Evolutionary conservation across 352 stramenopile species (phyloP).

Genomic region (Thraustotheca clavata): DNA sequence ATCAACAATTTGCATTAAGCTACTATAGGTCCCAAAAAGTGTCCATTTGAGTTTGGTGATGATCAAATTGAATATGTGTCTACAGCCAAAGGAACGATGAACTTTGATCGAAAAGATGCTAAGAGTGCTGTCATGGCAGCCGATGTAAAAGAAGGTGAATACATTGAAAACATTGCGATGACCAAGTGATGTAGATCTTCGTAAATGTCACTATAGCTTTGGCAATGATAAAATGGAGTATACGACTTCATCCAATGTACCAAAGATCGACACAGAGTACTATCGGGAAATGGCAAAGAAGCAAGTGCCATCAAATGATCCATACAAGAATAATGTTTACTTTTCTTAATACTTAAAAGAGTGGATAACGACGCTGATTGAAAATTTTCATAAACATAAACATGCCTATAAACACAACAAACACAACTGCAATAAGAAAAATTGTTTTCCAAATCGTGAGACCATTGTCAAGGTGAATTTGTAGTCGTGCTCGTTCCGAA

Average conservation of each 20-base stretch:
- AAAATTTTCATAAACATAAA: slow-evolving; percentile 22
- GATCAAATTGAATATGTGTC: slow-evolving; percentile 74
- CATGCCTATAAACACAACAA: slow-evolving; percentile 22
- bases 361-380: slow-evolving; percentile 5
- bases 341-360: slow-evolving; percentile 17
- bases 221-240: slow-evolving; percentile 61
- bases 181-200: slow-evolving; percentile 39
- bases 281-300: slow-evolving; percentile 13
- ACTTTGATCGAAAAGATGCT: slow-evolving; percentile 60
- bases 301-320: slow-evolving; percentile 14
- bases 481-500: background rate
- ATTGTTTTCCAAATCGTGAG: slow-evolving; percentile 7
- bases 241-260: slow-evolving; percentile 57
- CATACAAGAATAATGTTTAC: slow-evolving; percentile 10
- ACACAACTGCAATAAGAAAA: background rate
- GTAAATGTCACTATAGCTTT: slow-evolving; percentile 62
- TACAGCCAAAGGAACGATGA: slow-evolving; percentile 56
- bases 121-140: slow-evolving; percentile 67
- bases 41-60: slow-evolving; percentile 30
- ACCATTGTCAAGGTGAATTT: background rate
- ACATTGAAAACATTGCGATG: background rate
- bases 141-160: slow-evolving; percentile 67
- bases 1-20: slow-evolving; percentile 40
- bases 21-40: slow-evolving; percentile 15
- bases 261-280: background rate